phyloP scores from a whole-genome alignment of 2,329 filamentous ascomycete species.

The Hypoxylon sp. region DNA sequence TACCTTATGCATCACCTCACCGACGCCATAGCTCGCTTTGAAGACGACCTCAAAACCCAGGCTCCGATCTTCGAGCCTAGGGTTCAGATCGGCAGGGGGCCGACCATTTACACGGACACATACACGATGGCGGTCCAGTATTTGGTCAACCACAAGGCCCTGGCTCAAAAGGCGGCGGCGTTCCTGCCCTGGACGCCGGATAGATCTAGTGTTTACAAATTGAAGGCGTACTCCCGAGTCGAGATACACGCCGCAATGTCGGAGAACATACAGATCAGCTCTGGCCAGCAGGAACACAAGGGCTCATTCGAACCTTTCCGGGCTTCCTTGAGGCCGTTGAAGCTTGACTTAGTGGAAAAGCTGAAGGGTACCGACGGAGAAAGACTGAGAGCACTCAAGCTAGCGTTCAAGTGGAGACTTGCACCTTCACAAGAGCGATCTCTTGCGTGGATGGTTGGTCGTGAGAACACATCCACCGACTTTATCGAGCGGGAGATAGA shows the following conservation, averaged over 20 bases:
- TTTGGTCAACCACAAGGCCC: slow-evolving; percentile 19
- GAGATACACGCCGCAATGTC: slow-evolving; percentile 20
- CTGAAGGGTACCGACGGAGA: no score
- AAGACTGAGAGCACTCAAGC: no score
- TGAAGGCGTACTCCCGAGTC: slow-evolving; percentile 13
- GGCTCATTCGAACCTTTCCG: slow-evolving; percentile 31
- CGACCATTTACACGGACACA: not conserved
- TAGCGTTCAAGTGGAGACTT: slow-evolving; percentile 30
- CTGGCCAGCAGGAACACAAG: not conserved
- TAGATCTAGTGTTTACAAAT: not conserved
- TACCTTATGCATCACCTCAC: slow-evolving; percentile 20
- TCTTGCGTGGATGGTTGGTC: slow-evolving; percentile 52
- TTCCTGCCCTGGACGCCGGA: slow-evolving; percentile 26
- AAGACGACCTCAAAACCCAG: slow-evolving; percentile 11
- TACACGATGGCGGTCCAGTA: slow-evolving; percentile 21
- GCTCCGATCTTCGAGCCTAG: slow-evolving; percentile 25
- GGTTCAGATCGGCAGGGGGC: not conserved
- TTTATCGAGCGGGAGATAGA: slow-evolving; percentile 56
- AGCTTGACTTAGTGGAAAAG: no score
- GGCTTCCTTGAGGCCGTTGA: slow-evolving; percentile 9
- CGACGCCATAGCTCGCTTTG: slow-evolving; percentile 31
- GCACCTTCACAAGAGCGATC: slow-evolving; percentile 46
- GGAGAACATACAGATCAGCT: slow-evolving; percentile 22
- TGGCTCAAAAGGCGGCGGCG: slow-evolving; percentile 28
- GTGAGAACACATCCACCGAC: slow-evolving; percentile 38